Evolutionary conservation across 805 yeast genomes (phyloP).

Genomic region (Metschnikowia lunata): DNA sequence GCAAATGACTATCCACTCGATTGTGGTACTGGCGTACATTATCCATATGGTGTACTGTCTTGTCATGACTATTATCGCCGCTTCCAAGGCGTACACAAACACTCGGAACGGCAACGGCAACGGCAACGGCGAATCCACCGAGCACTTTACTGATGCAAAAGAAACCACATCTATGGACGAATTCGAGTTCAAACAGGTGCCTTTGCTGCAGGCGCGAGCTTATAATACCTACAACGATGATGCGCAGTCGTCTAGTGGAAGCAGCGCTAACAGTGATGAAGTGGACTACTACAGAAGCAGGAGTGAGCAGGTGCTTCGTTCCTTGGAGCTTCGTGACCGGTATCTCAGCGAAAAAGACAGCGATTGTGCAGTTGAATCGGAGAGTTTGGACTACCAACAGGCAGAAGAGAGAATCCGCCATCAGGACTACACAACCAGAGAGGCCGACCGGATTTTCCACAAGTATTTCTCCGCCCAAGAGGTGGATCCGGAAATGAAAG

Average conservation of each 20-base stretch:
- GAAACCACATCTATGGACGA: not conserved
- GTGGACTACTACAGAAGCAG: conserved; percentile 15
- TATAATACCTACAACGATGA: not conserved
- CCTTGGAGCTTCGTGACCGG: not conserved
- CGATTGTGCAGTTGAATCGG: conserved; percentile 2
- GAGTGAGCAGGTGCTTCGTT: conserved; percentile 10
- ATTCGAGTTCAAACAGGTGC: conserved; percentile 12
- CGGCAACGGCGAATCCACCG: not conserved
- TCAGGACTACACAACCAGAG: conserved; percentile 55
- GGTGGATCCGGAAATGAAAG: conserved; percentile 50
- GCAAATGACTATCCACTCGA: conserved; percentile 38
- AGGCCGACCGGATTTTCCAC: conserved; percentile 51
- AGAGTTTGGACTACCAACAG: not conserved
- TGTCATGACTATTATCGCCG: conserved; percentile 22
- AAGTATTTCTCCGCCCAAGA: conserved; percentile 35
- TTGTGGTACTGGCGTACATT: conserved; percentile 31
- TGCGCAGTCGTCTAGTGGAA: not conserved
- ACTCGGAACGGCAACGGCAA: not conserved
- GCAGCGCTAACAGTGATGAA: conserved; percentile 11
- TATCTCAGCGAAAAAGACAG: not conserved
- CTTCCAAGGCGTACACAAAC: conserved; percentile 11
- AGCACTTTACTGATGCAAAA: too few relatives aligned
- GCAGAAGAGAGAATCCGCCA: conserved; percentile 15
- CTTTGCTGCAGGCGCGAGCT: not conserved
- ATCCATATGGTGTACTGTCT: conserved; percentile 29